Conservation (phyloP, 129 eudicot genomes). For the Helianthus tuberosus region DNA sequence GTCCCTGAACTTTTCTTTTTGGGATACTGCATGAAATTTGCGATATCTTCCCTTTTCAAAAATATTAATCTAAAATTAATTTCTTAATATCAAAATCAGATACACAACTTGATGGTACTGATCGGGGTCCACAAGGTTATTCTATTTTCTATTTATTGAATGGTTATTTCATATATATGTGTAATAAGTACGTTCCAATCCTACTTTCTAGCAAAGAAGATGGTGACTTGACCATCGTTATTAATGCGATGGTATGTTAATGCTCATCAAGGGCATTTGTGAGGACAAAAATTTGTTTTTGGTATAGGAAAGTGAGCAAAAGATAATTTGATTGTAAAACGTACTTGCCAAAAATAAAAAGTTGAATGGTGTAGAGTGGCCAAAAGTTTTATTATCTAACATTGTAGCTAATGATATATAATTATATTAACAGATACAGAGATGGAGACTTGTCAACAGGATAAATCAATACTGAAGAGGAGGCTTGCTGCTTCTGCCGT, state of each 20-base stretch:
- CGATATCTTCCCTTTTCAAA: neutral
- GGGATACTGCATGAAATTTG: neutral
- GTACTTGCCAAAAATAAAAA: neutral
- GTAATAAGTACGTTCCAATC: neutral
- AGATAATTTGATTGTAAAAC: neutral
- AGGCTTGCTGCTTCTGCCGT: constrained; percentile 83
- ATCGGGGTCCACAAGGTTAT: neutral
- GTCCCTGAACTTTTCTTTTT: neutral
- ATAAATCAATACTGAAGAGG: constrained; percentile 65
- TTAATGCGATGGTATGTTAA: neutral
- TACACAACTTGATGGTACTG: constrained; percentile 5
- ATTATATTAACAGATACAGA: constrained; percentile 57
- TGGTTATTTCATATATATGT: neutral
- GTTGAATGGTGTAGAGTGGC: neutral
- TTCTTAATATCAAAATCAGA: neutral
- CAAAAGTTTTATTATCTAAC: constrained; percentile 8
- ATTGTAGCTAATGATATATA: constrained; percentile 15
- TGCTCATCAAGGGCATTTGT: neutral
- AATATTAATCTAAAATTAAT: neutral
- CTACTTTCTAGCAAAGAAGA: neutral
- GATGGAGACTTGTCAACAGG: constrained; percentile 73
- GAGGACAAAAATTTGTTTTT: neutral
- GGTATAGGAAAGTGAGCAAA: neutral
- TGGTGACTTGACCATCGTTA: neutral
- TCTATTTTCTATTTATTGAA: neutral